These are phyloP conservation scores for Curvularia lunata DNA, from an alignment of 2,329 filamentous ascomycete species.

Conservation along the genomic window DNA sequence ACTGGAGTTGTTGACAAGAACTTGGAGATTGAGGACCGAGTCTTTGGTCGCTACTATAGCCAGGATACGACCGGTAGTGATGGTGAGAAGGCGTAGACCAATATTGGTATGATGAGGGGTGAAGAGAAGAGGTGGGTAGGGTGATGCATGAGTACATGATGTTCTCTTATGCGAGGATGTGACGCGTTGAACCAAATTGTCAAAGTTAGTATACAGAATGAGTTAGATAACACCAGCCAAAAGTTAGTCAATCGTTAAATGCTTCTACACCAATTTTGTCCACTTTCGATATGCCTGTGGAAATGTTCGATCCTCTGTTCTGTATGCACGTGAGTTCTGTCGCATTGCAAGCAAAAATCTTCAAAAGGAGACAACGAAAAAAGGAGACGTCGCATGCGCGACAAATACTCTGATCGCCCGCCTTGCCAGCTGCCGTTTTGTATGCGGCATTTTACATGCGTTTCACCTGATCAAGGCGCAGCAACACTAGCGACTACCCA, in stretches of 20 bases:
- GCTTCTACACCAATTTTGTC: neutral
- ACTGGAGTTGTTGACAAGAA: slow-evolving; percentile 20
- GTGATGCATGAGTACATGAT: neutral
- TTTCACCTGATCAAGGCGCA: neutral
- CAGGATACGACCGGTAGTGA: neutral
- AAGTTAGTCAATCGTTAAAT: neutral
- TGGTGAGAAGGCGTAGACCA: slow-evolving; percentile 8
- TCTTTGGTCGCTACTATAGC: slow-evolving; percentile 27
- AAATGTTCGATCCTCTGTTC: neutral
- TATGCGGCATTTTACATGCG: neutral
- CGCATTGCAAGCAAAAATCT: neutral
- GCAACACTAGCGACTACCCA: neutral
- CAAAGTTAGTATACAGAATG: slow-evolving; percentile 8
- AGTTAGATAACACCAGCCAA: neutral
- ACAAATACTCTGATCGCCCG: neutral
- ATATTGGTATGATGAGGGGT: neutral
- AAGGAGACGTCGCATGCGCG: neutral
- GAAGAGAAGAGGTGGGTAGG: neutral
- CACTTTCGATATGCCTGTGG: neutral
- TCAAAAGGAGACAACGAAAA: neutral
- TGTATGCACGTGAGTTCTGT: neutral
- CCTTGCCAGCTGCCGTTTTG: neutral
- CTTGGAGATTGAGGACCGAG: slow-evolving; percentile 27
- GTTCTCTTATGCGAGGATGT: neutral
- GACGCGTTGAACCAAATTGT: neutral